Percentiles rank a stretch among this genome's conserved stretches.
Evolutionary conservation across 1,139 yeast species (phyloP).

Genomic region (Petasospora rhodanensis): DNA sequence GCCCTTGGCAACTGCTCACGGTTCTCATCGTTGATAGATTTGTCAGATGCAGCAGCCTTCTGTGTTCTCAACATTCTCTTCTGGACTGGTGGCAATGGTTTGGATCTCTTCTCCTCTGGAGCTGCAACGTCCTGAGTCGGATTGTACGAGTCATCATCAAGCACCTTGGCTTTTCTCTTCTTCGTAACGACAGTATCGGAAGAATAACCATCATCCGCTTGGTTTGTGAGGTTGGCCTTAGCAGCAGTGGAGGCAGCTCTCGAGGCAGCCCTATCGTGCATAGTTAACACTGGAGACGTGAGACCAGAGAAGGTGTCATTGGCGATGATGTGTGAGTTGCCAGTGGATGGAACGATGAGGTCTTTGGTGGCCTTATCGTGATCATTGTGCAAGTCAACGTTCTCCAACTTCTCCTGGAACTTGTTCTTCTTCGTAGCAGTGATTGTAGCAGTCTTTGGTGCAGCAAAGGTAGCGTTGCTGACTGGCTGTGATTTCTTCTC

Average conservation of each 20-base stretch:
- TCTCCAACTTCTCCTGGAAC: constrained; percentile 10
- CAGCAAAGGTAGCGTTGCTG: too few relatives aligned
- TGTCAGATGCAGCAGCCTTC: too few relatives aligned
- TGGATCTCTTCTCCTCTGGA: too few relatives aligned
- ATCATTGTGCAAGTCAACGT: constrained; percentile 1
- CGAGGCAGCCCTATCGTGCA: constrained; percentile 8
- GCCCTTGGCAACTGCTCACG: too few relatives aligned
- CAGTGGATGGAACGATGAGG: constrained; percentile 7
- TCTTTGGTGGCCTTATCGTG: constrained; percentile 5
- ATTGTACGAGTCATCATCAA: constrained; percentile 8
- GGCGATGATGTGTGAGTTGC: constrained; percentile 1
- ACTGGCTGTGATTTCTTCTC: too few relatives aligned
- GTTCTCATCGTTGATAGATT: too few relatives aligned
- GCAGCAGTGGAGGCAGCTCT: not conserved
- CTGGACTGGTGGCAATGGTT: not conserved
- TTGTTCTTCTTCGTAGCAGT: too few relatives aligned
- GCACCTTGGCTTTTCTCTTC: not conserved
- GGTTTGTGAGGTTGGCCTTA: not conserved
- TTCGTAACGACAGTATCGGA: not conserved
- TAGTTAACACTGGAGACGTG: constrained; percentile 15
- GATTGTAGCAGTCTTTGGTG: too few relatives aligned
- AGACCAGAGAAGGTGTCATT: constrained; percentile 10
- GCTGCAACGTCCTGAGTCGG: constrained; percentile 2
- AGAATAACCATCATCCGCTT: not conserved
- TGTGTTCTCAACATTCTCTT: too few relatives aligned